Percentiles rank a stretch among this genome's conserved stretches.
Evolutionary conservation across 2,329 filamentous ascomycete genomes (phyloP).

Genomic region (Fusarium globosum): DNA sequence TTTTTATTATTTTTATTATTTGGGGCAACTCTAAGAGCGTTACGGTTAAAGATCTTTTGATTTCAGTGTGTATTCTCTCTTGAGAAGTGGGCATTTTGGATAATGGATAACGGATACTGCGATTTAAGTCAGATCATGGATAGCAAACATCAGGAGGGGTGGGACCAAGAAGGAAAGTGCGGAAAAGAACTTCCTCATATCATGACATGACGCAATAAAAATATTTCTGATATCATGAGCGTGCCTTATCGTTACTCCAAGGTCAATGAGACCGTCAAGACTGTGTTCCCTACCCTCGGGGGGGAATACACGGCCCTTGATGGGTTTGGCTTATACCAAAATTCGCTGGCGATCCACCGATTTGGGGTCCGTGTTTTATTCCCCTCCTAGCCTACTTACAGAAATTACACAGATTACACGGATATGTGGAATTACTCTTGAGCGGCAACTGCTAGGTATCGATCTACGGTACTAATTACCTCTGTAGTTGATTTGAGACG

Average conservation of each 20-base stretch:
- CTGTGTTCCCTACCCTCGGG: not conserved
- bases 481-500: not conserved
- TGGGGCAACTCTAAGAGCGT: not conserved
- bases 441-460: not conserved
- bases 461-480: not conserved
- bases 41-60: slow-evolving; percentile 1
- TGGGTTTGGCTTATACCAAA: no score
- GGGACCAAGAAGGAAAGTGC: not conserved
- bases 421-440: not conserved
- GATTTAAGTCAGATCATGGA: not conserved
- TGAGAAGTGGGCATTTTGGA: not conserved
- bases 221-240: not conserved
- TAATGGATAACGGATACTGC: not conserved
- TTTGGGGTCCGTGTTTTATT: no score
- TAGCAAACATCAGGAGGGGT: not conserved
- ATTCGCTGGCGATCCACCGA: no score
- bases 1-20: not conserved
- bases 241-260: not conserved
- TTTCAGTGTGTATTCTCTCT: not conserved
- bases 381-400: not conserved
- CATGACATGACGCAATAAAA: slow-evolving; percentile 23
- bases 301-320: no score
- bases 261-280: not conserved
- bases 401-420: not conserved
- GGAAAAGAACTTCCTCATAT: not conserved